A percentile compares a stretch with the other conserved stretches of the same genome.
Conservation (phyloP, 225 moss, liverwort and hornwort species). For the Pleurozium schreberi region DNA sequence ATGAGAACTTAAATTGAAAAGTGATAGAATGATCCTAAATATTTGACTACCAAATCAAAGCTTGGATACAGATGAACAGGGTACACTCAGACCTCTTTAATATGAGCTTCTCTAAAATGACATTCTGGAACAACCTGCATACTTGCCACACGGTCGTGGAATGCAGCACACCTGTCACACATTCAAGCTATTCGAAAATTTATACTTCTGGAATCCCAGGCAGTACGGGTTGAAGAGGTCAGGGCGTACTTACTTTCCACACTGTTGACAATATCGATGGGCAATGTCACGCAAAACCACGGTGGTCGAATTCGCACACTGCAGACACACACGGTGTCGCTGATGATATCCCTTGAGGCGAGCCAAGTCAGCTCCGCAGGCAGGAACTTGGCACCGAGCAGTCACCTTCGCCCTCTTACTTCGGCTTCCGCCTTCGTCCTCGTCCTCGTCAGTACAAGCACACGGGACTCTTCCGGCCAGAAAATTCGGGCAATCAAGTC, state of each 20-base stretch:
- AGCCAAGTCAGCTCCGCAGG: slow-evolving; percentile 72
- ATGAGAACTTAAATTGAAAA: background rate
- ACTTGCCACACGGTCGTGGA: background rate
- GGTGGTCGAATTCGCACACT: slow-evolving; percentile 83
- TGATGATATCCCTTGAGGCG: slow-evolving; percentile 87
- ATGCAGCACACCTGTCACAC: background rate
- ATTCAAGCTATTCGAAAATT: background rate
- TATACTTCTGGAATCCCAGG: background rate
- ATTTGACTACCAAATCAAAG: background rate
- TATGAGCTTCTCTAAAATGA: background rate
- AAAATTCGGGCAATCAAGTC: slow-evolving; percentile 90
- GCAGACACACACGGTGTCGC: slow-evolving; percentile 88
- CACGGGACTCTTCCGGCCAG: slow-evolving; percentile 82
- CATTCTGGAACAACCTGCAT: background rate
- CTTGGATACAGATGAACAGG: background rate
- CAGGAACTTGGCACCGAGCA: slow-evolving; percentile 84
- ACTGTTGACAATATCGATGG: slow-evolving; percentile 98
- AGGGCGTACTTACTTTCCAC: slow-evolving; percentile 69
- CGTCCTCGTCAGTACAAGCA: slow-evolving; percentile 93
- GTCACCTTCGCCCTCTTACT: slow-evolving; percentile 68
- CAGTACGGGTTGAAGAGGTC: background rate
- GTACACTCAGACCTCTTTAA: background rate
- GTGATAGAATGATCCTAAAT: background rate
- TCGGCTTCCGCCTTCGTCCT: slow-evolving; percentile 64
- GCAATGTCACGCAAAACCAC: slow-evolving; percentile 63